Percentiles rank a stretch among this genome's conserved stretches.
Evolutionary conservation across 495 filamentous ascomycete genomes (phyloP).

Genomic region (Xylaria curta): DNA sequence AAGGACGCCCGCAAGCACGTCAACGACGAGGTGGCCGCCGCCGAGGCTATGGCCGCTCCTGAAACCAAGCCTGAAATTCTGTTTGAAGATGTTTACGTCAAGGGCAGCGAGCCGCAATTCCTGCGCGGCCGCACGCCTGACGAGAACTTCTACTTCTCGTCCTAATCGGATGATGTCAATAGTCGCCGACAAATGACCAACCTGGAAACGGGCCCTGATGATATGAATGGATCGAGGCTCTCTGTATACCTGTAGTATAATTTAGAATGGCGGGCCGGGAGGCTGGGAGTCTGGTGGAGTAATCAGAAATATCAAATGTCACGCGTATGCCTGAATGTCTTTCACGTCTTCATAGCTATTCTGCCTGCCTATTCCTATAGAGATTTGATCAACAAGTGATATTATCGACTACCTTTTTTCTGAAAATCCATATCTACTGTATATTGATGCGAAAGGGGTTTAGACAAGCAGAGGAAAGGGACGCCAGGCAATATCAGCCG

Average conservation of each 20-base stretch:
- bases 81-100: constrained; percentile 97
- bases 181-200: constrained; percentile 7
- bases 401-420: not conserved
- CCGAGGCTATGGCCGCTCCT: constrained; percentile 83
- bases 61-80: constrained; percentile 78
- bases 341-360: constrained; percentile 13
- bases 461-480: not conserved
- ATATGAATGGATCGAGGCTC: constrained; percentile 17
- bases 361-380: constrained; percentile 5
- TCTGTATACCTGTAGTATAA: constrained; percentile 37
- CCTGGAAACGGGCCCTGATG: not conserved
- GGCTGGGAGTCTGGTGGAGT: constrained; percentile 34
- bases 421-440: not conserved
- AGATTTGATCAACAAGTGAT: not conserved
- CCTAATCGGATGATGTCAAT: constrained; percentile 24
- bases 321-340: constrained; percentile 20
- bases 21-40: constrained; percentile 87
- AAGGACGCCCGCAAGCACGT: constrained; percentile 85
- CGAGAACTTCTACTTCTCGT: constrained; percentile 84
- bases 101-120: constrained; percentile 86
- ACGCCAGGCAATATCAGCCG: not conserved
- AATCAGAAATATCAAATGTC: constrained; percentile 24
- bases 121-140: constrained; percentile 88
- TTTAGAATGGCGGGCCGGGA: constrained; percentile 34
- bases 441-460: not conserved